A percentile compares a stretch with the other conserved stretches of the same genome.
Evolutionary conservation across 1,284 basidiomycete genomes (phyloP).

Genomic region (Meripilus lineatus): DNA sequence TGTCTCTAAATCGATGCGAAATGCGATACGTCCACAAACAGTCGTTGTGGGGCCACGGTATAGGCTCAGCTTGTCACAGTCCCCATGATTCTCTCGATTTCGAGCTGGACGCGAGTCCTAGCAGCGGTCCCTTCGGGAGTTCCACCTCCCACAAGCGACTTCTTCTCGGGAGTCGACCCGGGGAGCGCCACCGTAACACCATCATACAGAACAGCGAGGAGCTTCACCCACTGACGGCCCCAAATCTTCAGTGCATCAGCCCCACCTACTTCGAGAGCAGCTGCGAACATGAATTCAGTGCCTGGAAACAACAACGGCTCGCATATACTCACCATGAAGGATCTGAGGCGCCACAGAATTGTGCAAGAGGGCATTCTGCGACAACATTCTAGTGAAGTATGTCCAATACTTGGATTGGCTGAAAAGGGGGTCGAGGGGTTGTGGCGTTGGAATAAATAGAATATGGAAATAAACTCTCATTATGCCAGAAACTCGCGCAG

Average conservation of each 20-base stretch:
- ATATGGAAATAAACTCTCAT: slow-evolving; percentile 88
- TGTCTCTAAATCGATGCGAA: too few relatives aligned
- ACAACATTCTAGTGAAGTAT: slow-evolving; percentile 60
- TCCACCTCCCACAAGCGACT: slow-evolving; percentile 47
- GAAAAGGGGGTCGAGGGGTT: slow-evolving; percentile 46
- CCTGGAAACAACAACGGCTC: slow-evolving; percentile 12
- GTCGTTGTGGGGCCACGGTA: too few relatives aligned
- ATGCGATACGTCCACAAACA: too few relatives aligned
- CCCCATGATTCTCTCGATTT: slow-evolving; percentile 58
- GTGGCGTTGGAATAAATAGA: slow-evolving; percentile 39
- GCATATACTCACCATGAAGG: slow-evolving; percentile 56
- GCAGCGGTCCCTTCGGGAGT: slow-evolving; percentile 55
- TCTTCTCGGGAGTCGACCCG: slow-evolving; percentile 22
- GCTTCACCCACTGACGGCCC: slow-evolving; percentile 78
- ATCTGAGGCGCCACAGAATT: slow-evolving; percentile 53
- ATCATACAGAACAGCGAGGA: slow-evolving; percentile 63
- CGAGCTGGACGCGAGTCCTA: slow-evolving; percentile 53
- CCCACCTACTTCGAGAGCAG: slow-evolving; percentile 73
- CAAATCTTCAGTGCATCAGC: slow-evolving; percentile 55
- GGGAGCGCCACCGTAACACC: slow-evolving; percentile 52
- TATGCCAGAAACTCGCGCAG: slow-evolving; percentile 75
- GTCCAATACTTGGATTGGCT: slow-evolving; percentile 63
- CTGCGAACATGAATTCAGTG: slow-evolving; percentile 31
- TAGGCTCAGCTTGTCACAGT: too few relatives aligned
- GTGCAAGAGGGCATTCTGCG: slow-evolving; percentile 44